phyloP scores from a whole-genome alignment of 768 basidiomycete genomes.

The Cystoderma amianthinum region DNA sequence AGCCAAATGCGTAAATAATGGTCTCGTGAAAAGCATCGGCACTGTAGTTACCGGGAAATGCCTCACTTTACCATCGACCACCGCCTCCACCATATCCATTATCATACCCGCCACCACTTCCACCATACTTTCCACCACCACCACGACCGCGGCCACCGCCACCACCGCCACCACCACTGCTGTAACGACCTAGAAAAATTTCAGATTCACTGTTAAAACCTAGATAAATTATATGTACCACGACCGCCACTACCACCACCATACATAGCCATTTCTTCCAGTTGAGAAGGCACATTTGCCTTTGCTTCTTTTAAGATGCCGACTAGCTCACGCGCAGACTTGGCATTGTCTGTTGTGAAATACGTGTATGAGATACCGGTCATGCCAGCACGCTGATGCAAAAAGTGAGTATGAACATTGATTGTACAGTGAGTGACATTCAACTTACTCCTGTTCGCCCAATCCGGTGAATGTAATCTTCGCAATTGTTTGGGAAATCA shows the following conservation, averaged over 20 bases:
- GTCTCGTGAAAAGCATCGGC: neutral
- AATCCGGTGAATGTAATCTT: constrained; percentile 98
- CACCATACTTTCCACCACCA: constrained; percentile 25
- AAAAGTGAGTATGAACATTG: constrained; percentile 13
- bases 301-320: constrained; percentile 84
- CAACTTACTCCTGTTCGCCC: constrained; percentile 85
- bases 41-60: neutral
- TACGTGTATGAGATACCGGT: constrained; percentile 93
- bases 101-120: constrained; percentile 23
- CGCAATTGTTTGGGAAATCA: constrained; percentile 97
- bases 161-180: constrained; percentile 33
- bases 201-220: constrained; percentile 3
- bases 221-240: constrained; percentile 31
- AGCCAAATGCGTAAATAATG: neutral
- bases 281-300: constrained; percentile 76
- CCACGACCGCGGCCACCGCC: constrained; percentile 37
- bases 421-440: neutral
- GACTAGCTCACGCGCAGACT: constrained; percentile 88
- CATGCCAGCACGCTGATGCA: constrained; percentile 74
- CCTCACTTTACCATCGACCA: constrained; percentile 21
- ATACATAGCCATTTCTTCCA: constrained; percentile 90
- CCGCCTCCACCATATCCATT: constrained; percentile 33
- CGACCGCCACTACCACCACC: constrained; percentile 78
- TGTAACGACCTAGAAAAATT: constrained; percentile 48
- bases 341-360: constrained; percentile 95